phyloP scores from a whole-genome alignment of 2,329 filamentous ascomycete species.

The Trichoderma endophyticum region DNA sequence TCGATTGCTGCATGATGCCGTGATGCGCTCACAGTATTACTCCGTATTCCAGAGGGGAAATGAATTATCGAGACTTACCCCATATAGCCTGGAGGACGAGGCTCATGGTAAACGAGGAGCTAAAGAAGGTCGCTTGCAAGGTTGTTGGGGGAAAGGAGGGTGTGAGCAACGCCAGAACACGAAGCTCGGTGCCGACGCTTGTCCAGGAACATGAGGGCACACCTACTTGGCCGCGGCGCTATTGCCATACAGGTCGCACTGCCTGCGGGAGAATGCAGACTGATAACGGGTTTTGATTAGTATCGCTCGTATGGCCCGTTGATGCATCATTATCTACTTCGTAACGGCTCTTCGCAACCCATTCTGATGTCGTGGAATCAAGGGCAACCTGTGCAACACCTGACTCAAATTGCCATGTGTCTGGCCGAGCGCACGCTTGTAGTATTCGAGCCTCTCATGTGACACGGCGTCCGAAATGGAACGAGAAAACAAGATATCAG shows the following conservation, averaged over 20 bases:
- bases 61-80: neutral
- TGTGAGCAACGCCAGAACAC: constrained; percentile 6
- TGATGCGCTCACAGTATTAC: neutral
- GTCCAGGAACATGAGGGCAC: constrained; percentile 11
- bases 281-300: neutral
- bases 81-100: neutral
- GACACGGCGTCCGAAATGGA: neutral
- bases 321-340: neutral
- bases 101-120: neutral
- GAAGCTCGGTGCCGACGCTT: constrained; percentile 6
- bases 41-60: neutral
- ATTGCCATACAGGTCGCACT: neutral
- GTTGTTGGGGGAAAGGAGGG: neutral
- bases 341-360: neutral
- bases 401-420: constrained; percentile 3
- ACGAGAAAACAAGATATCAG: neutral
- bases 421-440: neutral
- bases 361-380: neutral
- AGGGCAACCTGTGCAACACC: neutral
- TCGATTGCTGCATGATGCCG: neutral
- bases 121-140: constrained; percentile 3
- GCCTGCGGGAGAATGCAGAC: neutral
- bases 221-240: neutral
- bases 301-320: neutral
- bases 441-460: neutral